phyloP scores from a whole-genome alignment of 495 filamentous ascomycete species.

The Aspergillus leporis region DNA sequence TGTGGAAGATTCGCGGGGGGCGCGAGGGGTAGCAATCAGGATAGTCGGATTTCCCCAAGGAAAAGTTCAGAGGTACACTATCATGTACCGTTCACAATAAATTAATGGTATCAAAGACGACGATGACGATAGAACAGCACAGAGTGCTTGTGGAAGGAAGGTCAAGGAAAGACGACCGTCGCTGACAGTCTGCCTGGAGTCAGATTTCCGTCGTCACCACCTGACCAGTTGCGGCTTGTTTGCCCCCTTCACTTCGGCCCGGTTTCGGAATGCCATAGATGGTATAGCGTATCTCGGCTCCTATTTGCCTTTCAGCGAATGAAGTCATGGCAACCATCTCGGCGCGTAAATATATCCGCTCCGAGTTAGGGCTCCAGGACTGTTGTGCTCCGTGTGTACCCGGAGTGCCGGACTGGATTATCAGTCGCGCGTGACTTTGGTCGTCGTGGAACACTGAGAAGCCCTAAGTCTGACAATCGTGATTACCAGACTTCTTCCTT shows the following conservation, averaged over 20 bases:
- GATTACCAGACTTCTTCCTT: not conserved
- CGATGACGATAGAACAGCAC: conserved; percentile 12
- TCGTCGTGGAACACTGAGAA: not conserved
- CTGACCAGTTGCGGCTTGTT: conserved; percentile 12
- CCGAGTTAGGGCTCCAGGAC: not conserved
- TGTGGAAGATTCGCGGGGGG: conserved; percentile 17
- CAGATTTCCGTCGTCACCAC: conserved; percentile 27
- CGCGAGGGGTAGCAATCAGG: conserved; percentile 17
- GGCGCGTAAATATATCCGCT: not conserved
- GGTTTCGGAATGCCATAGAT: conserved; percentile 4
- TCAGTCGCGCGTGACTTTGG: not conserved
- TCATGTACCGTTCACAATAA: not conserved
- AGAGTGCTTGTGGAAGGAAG: conserved; percentile 19
- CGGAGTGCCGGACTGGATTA: too few species aligned
- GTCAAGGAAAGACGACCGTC: conserved; percentile 9
- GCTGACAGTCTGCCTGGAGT: conserved; percentile 12
- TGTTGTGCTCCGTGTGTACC: not conserved
- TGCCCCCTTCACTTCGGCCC: conserved; percentile 6
- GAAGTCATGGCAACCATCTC: not conserved
- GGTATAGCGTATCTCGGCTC: conserved; percentile 7
- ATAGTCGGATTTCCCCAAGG: conserved; percentile 7
- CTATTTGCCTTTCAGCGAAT: not conserved
- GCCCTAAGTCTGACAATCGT: not conserved
- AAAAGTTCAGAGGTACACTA: conserved; percentile 3
- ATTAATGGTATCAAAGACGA: conserved; percentile 4